Evolutionary conservation across 1,284 basidiomycete species (phyloP), one percentile per base, ranked within the genome.

Genomic region (Tetrapyrgos nigripes): DNA sequence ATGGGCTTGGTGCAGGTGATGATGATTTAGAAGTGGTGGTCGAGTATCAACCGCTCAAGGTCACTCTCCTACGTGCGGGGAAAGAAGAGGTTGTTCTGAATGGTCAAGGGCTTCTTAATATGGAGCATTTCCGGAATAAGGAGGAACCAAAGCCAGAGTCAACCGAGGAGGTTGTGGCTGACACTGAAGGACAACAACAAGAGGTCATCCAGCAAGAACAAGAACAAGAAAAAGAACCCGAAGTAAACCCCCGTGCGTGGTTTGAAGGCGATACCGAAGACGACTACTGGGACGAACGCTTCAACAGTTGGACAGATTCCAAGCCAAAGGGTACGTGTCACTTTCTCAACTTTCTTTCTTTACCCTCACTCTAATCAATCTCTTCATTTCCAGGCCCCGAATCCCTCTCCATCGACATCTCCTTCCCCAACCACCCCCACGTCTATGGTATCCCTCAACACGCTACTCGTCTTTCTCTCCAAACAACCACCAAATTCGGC

Each of bases 391-490:
- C 66, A 96, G 95, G 96, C 19, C 97, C 97, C 23, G 96, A 99
- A 75, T 96, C 93, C 0, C 82, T 98, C 55, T 95, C 92, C 1
- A 71, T 99, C 61, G 97, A 99, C 70, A 91, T 99, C 66, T 86
- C 87, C 58, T 99, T 99, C 84, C 96, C 96, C 1, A 89, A 88
- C 62, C 94, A 96, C 61, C 85, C 87, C 29, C 90, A 93, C 61
- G 88, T 98, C 58, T 99, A 94, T 67, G 97, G 97, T 57, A 94
- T 99, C 45, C 97, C 97, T 3, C 95, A 99, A 76, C 97, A 97
- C 69, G 97, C 97, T 9, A 96, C 96, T 1, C 87, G 89, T 5
- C 83, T 99, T 29, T 91, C 92, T 13, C 86, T 99, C 2, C 96
- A 95, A 4, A 86, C 90, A 5, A 98, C 96, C 1, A 83, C 85